Base-by-base conservation (phyloP, 2,329 filamentous ascomycete genomes). In the Pseudogymnoascus sp. region DNA sequence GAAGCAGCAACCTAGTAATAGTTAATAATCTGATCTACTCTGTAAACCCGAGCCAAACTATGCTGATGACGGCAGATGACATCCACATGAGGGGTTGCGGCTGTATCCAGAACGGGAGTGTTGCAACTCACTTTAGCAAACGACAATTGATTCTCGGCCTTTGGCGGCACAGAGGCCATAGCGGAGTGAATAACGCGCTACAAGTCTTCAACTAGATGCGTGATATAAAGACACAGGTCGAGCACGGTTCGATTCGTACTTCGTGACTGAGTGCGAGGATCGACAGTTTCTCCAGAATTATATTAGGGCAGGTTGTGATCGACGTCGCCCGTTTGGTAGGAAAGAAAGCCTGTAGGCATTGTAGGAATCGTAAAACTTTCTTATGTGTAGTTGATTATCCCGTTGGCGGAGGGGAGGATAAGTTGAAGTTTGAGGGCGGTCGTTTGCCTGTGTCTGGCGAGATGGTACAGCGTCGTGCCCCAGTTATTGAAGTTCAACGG, bases 81-180 rank as follows among this genome's bases (percentile, higher is more conserved):
- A 35, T 59, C 63, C 39, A 66, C 67, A 63, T 69, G 35, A 60
- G 58, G 28, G 38, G 35, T 60, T 18, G 57, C 32, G 30, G 11
- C n/a, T 16, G 18, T 11, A 30, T 12, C 57, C 38, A 60, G 58
- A 60, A n/a, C 62, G 60, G 39, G 28, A 35, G 60, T 38, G 58
- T 14, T 22, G 18, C 12, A 18, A 41, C 5, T 58, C 39, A 54
- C 11, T 47, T 50, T 50, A 9, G 88, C 88, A 78, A 91, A 91
- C 43, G 88, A 90, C 67, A 86, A 81, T 74, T 83, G 85, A 60
- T 76, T 75, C 61, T 76, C 65, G 66, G 81, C 79, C 64, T 78
- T 73, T 68, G 71, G 70, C 62, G 76, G 75, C 61, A 76, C 71
- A 54, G 78, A 75, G 64, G 79, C 76, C 79, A 82, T 82, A 22